Conservation (phyloP, 129 eudicot genomes). For the Escallonia rubra region DNA sequence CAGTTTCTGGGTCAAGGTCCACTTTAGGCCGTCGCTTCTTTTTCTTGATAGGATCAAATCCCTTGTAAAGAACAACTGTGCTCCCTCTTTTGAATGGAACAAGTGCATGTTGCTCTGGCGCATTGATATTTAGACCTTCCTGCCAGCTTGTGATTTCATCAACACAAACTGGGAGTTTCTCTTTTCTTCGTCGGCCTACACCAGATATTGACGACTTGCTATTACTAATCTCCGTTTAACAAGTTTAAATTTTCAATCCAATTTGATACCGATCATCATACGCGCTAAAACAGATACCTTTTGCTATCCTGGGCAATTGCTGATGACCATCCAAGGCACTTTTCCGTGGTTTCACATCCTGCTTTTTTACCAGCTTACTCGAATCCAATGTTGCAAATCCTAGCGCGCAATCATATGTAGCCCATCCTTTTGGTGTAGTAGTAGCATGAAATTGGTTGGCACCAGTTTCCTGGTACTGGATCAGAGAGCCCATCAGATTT, state of each 20-base stretch:
- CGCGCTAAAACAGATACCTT: conserved; percentile 25
- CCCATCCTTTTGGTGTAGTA: conserved; percentile 3
- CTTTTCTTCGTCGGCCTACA: conserved; percentile 37
- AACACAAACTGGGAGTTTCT: conserved; percentile 16
- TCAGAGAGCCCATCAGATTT: conserved; percentile 23
- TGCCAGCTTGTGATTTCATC: conserved; percentile 42
- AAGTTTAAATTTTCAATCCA: too few relatives aligned
- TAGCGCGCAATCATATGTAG: conserved; percentile 7
- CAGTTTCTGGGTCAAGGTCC: conserved; percentile 93
- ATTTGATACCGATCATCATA: too few relatives aligned
- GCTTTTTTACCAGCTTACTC: conserved; percentile 21
- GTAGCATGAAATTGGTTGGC: conserved; percentile 9
- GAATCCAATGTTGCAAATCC: conserved; percentile 17
- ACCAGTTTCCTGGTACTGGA: conserved; percentile 25
- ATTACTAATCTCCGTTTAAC: background rate
- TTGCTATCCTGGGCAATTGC: conserved; percentile 26
- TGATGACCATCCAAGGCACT: conserved; percentile 15
- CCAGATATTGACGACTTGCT: background rate
- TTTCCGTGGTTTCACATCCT: conserved; percentile 16
- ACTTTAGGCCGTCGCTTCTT: conserved; percentile 72
- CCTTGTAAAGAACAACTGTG: conserved; percentile 48
- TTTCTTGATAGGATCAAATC: conserved; percentile 58
- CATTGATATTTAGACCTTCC: conserved; percentile 34
- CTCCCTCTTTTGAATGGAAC: conserved; percentile 59
- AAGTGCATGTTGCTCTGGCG: conserved; percentile 44